Evolutionary conservation across 768 basidiomycete genomes (phyloP).

Genomic region (Tulasnella sp.): DNA sequence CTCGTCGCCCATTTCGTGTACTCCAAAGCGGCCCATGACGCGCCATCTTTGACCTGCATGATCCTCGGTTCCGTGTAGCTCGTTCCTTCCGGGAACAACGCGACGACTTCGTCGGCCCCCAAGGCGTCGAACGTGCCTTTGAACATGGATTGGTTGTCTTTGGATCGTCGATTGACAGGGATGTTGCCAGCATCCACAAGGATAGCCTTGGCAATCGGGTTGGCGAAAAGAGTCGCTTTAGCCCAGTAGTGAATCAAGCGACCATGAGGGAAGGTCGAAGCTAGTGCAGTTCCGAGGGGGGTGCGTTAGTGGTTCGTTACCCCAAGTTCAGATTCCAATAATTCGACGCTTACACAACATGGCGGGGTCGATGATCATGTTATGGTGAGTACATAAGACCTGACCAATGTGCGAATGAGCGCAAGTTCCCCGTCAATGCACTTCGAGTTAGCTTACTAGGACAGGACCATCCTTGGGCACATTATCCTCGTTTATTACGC

Average conservation of each 20-base stretch:
- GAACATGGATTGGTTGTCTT: slow-evolving; percentile 82
- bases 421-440: neutral
- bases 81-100: slow-evolving; percentile 82
- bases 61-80: slow-evolving; percentile 84
- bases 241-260: slow-evolving; percentile 88
- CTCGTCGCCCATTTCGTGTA: slow-evolving; percentile 68
- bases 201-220: slow-evolving; percentile 62
- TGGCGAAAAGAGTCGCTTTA: slow-evolving; percentile 80
- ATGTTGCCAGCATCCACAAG: slow-evolving; percentile 91
- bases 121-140: slow-evolving; percentile 82
- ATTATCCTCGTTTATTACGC: slow-evolving; percentile 77
- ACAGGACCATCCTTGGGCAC: slow-evolving; percentile 83
- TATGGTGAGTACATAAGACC: slow-evolving; percentile 75
- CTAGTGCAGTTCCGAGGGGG: slow-evolving; percentile 29
- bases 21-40: slow-evolving; percentile 90
- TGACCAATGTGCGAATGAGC: slow-evolving; percentile 24
- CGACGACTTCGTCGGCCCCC: slow-evolving; percentile 67
- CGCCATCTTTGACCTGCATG: slow-evolving; percentile 79
- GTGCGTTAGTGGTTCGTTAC: neutral
- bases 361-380: slow-evolving; percentile 89
- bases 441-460: slow-evolving; percentile 65
- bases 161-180: slow-evolving; percentile 89
- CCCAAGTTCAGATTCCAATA: neutral
- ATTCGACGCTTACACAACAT: slow-evolving; percentile 51
- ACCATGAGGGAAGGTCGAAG: slow-evolving; percentile 68